These are phyloP conservation scores for Acacia confusa DNA, from an alignment of 306 rosid genomes.

Conservation along the genomic window DNA sequence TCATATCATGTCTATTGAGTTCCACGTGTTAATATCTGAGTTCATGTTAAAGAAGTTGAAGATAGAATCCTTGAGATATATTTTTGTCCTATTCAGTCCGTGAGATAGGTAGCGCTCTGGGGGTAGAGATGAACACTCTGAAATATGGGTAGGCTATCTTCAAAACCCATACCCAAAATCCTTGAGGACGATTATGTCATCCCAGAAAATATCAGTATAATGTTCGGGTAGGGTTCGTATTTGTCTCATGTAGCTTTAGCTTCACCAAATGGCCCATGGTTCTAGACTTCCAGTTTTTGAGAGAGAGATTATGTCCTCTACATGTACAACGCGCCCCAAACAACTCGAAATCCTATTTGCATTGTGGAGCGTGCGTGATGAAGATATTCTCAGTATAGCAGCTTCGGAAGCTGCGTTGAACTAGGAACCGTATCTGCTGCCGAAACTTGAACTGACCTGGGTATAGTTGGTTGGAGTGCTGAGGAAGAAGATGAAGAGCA, in stretches of 20 bases:
- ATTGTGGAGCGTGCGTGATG: not conserved
- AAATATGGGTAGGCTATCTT: not conserved
- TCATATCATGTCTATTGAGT: conserved; percentile 27
- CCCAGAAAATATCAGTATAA: not conserved
- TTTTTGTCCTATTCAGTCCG: not conserved
- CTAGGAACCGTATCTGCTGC: not conserved
- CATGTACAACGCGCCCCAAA: not conserved
- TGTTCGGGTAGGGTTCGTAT: not conserved
- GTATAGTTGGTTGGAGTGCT: not conserved
- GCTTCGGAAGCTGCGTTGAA: not conserved
- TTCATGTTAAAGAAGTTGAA: conserved; percentile 19
- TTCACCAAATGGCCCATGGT: not conserved
- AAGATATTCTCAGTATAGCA: not conserved
- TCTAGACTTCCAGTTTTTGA: not conserved
- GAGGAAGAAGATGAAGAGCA: not conserved
- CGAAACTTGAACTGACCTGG: not conserved
- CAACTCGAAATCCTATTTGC: not conserved
- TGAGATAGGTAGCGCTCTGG: conserved; percentile 1
- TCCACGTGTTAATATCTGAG: conserved; percentile 42
- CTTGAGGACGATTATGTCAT: not conserved
- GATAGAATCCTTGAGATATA: conserved; percentile 11
- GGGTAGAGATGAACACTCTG: not conserved
- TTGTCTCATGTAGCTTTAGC: not conserved
- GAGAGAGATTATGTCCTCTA: not conserved
- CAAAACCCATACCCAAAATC: not conserved